Evolutionary conservation across 2,329 filamentous ascomycete species (phyloP), one percentile per base, ranked within the genome.

Genomic region (Monilinia fructicola): DNA sequence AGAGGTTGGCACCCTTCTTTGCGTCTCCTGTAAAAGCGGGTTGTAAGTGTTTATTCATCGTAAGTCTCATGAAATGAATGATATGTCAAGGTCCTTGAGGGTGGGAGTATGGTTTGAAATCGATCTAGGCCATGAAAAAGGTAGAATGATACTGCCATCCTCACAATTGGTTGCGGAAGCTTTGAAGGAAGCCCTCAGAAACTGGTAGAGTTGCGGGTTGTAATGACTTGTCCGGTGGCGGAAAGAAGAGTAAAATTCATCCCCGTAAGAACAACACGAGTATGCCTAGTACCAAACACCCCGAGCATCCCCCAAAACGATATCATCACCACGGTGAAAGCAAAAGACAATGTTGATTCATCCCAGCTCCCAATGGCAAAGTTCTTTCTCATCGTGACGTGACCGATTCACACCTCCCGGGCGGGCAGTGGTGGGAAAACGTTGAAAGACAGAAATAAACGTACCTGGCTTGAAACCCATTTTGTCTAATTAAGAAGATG

Each of bases 1-100:
- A 98, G 80, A 98, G 92, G 86, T 90, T 91, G 82, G 93, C 94
- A 87, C 94, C 94, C 90, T 97, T 97, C 86, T 93, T 93, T 78
- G 85, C 78, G 82, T 97, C 93, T 86, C 93, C 93, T 97, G 40
- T 46, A 21, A 23, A 26, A 35, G n/a, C 23, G 35, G 54, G 12
- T n/a, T 48, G 38, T 54, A 40, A 61, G 40, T 23, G 2, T 31
- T 40, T 38, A 6, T 55, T 18, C 31, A 28, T 28, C 16, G 18
- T 10, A 4, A 21, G n/a, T 62, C 3, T 21, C 9, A 21, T 4
- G 21, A 18, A n/a, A 18, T 35, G 28, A n/a, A 18, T n/a, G 14
- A 18, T 21, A 12, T 16, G 14, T 53, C 0, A 38, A 35, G 6
- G 26, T 31, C 64, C 16, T 4, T 14, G 10, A 53, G 18, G 11